Percentiles rank a stretch among this genome's conserved stretches.
Evolutionary conservation across 1,284 basidiomycete species (phyloP).

Genomic region (Ceratobasidium sp.): DNA sequence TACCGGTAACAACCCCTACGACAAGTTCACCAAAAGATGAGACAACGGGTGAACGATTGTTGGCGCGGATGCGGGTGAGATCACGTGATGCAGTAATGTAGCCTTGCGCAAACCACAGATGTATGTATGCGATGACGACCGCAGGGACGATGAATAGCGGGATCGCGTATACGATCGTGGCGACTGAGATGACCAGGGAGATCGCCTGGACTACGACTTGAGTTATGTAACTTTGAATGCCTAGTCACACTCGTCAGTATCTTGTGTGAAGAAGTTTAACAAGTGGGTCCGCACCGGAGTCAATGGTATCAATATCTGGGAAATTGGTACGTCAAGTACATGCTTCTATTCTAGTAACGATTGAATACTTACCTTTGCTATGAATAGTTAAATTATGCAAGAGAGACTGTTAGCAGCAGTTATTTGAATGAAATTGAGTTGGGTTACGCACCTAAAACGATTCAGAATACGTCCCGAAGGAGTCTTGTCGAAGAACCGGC

Average conservation of each 20-base stretch:
- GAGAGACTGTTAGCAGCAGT: background rate
- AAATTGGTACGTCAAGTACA: no score
- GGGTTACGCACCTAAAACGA: background rate
- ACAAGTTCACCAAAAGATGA: slow-evolving; percentile 21
- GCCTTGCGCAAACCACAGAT: slow-evolving; percentile 10
- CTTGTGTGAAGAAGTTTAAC: no score
- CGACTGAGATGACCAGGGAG: background rate
- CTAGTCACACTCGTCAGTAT: no score
- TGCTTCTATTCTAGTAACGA: no score
- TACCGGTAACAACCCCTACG: no score
- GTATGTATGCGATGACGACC: background rate
- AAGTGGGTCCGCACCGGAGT: no score
- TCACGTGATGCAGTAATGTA: slow-evolving; percentile 32
- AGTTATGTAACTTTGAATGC: background rate
- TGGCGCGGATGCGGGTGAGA: slow-evolving; percentile 21
- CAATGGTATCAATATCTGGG: background rate
- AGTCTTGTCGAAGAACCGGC: slow-evolving; percentile 45
- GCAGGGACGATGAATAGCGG: slow-evolving; percentile 17
- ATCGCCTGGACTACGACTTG: background rate
- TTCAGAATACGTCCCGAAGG: slow-evolving; percentile 40
- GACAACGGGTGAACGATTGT: slow-evolving; percentile 29
- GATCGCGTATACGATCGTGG: slow-evolving; percentile 19
- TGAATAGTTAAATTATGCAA: slow-evolving; percentile 11
- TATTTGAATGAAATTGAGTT: background rate
- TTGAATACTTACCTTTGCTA: slow-evolving; percentile 31